Base-by-base conservation (phyloP, 73 alveolate species). In the Loxodes magnus region DNA sequence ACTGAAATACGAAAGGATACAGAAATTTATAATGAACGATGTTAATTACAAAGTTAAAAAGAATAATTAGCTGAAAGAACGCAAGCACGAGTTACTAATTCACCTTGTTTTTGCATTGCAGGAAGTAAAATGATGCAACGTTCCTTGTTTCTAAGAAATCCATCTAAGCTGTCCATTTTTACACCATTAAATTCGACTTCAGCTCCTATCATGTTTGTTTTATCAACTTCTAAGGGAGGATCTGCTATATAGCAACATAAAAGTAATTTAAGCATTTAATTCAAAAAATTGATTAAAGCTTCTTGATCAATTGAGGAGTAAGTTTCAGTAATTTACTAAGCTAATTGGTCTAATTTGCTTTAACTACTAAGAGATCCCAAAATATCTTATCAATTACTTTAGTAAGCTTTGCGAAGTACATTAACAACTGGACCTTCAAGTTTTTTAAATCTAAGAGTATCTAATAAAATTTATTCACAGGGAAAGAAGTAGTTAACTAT, bases 141-240 rank as follows among this genome's bases (percentile, higher is more conserved):
- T 51, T 92, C 97, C 57, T 79, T 79, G 25, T 71, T 50, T 67
- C 91, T 87, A 19, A 92, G 76, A 64, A 92, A 92, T 46, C 99
- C 97, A 70, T 92, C 99, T 51, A 92, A 57, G 17, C 95, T 79
- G 55, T 92, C 99, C 65, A 80, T 84, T 50, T 82, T 87, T 50
- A 73, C 42, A 28, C 76, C 65, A 62, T 81, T 92, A 71, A 79
- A 88, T 54, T 70, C 52, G 2, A 84, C 91, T 75, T 85, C 87
- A 71, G 80, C 71, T 16, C 99, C 99, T 1, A 92, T 67, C 22
- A 56, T 51, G 53, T 84, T 56, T 7, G 73, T 25, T 50, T n/a
- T n/a, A n/a, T 86, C 96, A 39, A 90, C 68, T 9, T 46, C 61
- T 10, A 92, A 37, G 25, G 82, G 81, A 20, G 99, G 99, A 51